Conservation (phyloP, 805 yeast genomes). For the Blastobotrys peoriensis region DNA sequence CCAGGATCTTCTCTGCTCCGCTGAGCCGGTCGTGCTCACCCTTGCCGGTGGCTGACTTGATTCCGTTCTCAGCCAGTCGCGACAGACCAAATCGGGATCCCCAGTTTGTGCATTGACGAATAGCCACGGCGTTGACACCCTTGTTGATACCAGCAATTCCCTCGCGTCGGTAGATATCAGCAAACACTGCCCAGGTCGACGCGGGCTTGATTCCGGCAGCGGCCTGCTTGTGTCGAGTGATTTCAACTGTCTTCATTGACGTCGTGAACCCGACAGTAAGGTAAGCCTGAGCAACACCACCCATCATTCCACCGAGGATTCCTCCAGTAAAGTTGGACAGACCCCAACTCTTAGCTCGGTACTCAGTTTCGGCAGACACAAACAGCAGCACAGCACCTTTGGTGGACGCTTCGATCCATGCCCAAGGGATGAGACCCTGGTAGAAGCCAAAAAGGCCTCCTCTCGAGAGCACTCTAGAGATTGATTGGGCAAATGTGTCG, state of each 20-base stretch:
- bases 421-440: slow-evolving; percentile 99
- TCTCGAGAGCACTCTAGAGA: slow-evolving; percentile 77
- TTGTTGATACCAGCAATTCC: slow-evolving; percentile 93
- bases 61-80: slow-evolving; percentile 82
- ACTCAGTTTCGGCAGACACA: slow-evolving; percentile 89
- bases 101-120: slow-evolving; percentile 98
- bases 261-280: slow-evolving; percentile 97
- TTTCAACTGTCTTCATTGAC: slow-evolving; percentile 98
- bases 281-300: slow-evolving; percentile 96
- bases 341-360: slow-evolving; percentile 58
- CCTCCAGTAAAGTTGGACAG: slow-evolving; percentile 69
- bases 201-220: slow-evolving; percentile 61
- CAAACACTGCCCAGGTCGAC: slow-evolving; percentile 79
- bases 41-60: slow-evolving; percentile 60
- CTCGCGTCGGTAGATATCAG: slow-evolving; percentile 74
- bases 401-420: slow-evolving; percentile 99
- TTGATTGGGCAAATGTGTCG: slow-evolving; percentile 59
- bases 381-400: slow-evolving; percentile 94
- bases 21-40: slow-evolving; percentile 53
- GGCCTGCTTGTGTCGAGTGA: slow-evolving; percentile 80
- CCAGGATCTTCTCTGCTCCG: slow-evolving; percentile 74
- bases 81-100: slow-evolving; percentile 94
- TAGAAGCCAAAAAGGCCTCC: slow-evolving; percentile 92
- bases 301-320: slow-evolving; percentile 91
- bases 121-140: slow-evolving; percentile 99